A percentile compares a stretch with the other conserved stretches of the same genome.
phyloP scores from a whole-genome alignment of 805 yeast genomes.

The Ogataea zsoltii region DNA sequence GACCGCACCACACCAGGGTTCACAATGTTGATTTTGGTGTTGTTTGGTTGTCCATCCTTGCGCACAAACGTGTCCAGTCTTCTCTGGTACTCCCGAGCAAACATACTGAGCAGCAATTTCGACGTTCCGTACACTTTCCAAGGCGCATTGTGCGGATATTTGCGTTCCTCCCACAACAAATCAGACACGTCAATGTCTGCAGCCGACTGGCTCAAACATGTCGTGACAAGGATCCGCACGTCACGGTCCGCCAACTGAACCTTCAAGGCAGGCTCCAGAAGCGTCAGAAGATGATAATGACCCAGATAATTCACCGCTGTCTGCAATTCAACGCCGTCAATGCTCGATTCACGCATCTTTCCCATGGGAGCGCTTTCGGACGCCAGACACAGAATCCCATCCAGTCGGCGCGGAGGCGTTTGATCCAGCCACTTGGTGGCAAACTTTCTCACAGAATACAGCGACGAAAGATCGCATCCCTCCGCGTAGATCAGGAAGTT shows the following conservation, averaged over 20 bases:
- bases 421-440: conserved; percentile 95
- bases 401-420: conserved; percentile 85
- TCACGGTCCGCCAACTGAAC: conserved; percentile 95
- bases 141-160: conserved; percentile 63
- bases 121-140: conserved; percentile 82
- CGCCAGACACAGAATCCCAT: conserved; percentile 87
- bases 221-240: conserved; percentile 75
- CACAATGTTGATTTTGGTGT: conserved; percentile 69
- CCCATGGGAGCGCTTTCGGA: conserved; percentile 78
- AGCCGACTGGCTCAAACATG: conserved; percentile 76
- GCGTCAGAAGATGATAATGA: conserved; percentile 76
- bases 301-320: conserved; percentile 80
- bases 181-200: conserved; percentile 65
- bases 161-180: conserved; percentile 58
- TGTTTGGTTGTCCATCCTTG: conserved; percentile 69
- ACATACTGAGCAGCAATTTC: conserved; percentile 71
- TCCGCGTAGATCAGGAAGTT: conserved; percentile 89
- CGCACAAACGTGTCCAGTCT: conserved; percentile 58
- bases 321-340: conserved; percentile 86
- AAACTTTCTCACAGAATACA: conserved; percentile 78
- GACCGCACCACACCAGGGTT: conserved; percentile 94
- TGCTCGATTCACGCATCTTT: conserved; percentile 59
- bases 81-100: conserved; percentile 78
- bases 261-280: conserved; percentile 79
- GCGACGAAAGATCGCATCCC: conserved; percentile 73